Evolutionary conservation across 345 rosid species (phyloP).

Genomic region (Populus euphratica): DNA sequence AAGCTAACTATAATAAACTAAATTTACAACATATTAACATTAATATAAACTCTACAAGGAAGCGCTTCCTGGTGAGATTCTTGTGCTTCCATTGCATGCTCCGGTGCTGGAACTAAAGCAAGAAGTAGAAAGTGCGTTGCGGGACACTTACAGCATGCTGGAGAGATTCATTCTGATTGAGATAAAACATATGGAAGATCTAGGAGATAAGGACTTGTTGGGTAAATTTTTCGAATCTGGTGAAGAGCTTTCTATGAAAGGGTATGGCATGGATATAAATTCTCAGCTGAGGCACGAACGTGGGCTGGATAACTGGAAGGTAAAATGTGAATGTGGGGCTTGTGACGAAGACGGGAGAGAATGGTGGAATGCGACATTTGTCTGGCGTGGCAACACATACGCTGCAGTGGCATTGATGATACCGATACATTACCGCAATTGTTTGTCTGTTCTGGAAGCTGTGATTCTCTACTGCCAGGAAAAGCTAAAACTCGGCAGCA

Average conservation of each 20-base stretch:
- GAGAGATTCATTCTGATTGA: conserved; percentile 50
- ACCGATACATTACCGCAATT: conserved; percentile 62
- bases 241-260: conserved; percentile 46
- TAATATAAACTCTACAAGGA: conserved; percentile 11
- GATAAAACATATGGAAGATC: conserved; percentile 42
- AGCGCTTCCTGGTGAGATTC: conserved; percentile 54
- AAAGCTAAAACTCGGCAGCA: conserved; percentile 29
- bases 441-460: conserved; percentile 66
- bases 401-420: conserved; percentile 72
- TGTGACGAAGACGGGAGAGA: conserved; percentile 85
- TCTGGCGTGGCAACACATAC: conserved; percentile 88
- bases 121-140: conserved; percentile 50
- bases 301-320: conserved; percentile 74
- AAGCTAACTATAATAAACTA: no score
- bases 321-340: conserved; percentile 71
- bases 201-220: conserved; percentile 44
- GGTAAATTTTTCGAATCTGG: conserved; percentile 53
- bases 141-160: conserved; percentile 66
- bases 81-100: conserved; percentile 55
- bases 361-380: conserved; percentile 84
- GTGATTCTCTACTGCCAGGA: conserved; percentile 43
- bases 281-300: conserved; percentile 50
- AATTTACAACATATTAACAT: no score
- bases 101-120: conserved; percentile 62
- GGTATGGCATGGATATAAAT: conserved; percentile 43